Conservation (phyloP, 768 basidiomycete genomes). For the Gautieria morchelliformis region DNA sequence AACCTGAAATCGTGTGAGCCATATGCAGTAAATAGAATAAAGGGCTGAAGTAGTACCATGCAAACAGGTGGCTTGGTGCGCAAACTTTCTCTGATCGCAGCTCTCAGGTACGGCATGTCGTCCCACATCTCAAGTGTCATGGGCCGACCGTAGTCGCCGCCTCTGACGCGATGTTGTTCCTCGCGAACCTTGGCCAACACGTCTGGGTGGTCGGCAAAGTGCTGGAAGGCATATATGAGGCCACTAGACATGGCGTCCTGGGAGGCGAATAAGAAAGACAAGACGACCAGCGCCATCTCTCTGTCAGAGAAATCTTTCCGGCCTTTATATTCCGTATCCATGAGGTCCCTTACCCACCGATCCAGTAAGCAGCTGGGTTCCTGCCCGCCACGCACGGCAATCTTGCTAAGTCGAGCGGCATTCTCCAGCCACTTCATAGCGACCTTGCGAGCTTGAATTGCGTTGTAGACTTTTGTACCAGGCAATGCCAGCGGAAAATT, state of each 20-base stretch:
- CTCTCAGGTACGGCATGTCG: slow-evolving; percentile 85
- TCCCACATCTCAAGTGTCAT: slow-evolving; percentile 85
- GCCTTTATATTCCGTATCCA: slow-evolving; percentile 58
- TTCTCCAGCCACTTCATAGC: slow-evolving; percentile 72
- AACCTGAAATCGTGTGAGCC: slow-evolving; percentile 40
- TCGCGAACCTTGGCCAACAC: slow-evolving; percentile 80
- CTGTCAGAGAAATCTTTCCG: slow-evolving; percentile 81
- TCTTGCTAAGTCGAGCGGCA: slow-evolving; percentile 74
- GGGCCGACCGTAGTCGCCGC: slow-evolving; percentile 64
- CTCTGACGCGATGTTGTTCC: slow-evolving; percentile 80
- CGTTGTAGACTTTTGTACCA: slow-evolving; percentile 93
- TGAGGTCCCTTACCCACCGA: slow-evolving; percentile 75
- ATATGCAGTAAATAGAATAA: neutral
- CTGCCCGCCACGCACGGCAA: slow-evolving; percentile 67
- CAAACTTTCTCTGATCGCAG: slow-evolving; percentile 89
- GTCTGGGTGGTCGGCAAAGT: slow-evolving; percentile 87
- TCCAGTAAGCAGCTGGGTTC: slow-evolving; percentile 89
- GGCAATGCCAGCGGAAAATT: slow-evolving; percentile 95
- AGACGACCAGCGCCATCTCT: slow-evolving; percentile 95
- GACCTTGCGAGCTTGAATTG: slow-evolving; percentile 81
- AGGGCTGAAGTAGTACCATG: slow-evolving; percentile 50
- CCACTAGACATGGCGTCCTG: slow-evolving; percentile 99
- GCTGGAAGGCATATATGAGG: slow-evolving; percentile 93
- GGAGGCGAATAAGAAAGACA: slow-evolving; percentile 93
- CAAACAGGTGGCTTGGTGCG: slow-evolving; percentile 89